Base-by-base conservation (phyloP, 495 filamentous ascomycete species). In the Penicillium paxilli region DNA sequence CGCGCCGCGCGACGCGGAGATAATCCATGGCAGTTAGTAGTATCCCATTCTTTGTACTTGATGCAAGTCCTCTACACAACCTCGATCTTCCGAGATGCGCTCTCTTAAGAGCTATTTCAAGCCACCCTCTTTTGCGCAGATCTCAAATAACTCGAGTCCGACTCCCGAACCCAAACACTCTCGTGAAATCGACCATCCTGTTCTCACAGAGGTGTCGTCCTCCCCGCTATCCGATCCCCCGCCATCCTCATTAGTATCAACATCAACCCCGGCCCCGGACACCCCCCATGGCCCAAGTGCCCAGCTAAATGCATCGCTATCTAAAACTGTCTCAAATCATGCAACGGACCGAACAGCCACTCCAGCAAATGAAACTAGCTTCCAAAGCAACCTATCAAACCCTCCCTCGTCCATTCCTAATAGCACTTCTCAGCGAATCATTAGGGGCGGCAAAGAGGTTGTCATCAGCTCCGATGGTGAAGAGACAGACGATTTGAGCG, bases 401-500 rank as follows among this genome's bases (percentile, higher is more conserved):
- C 32, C 57, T 11, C 51, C 22, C 14, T 40, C 49, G n/a, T 60
- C 66, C 9, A 64, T 56, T 25, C 33, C 66, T 3, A 59, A 38
- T 22, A 52, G 48, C 24, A 56, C 52, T 1, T 66, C 69, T 5
- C 79, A 80, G 54, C 77, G 77, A 24, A 59, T 80, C 19, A 49
- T 79, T 14, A 78, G 69, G 53, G 71, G 76, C 45, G 78, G 80
- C 12, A 71, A 69, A 44, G 72, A 80, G 53, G 55, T 81, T 11
- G 80, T 88, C 24, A 86, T 91, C 47, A 80, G 76, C 51, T 92
- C 89, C 0, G 89, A 92, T 60, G 85, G 85, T 48, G 88, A 90
- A 22, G 83, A 82, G 9, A 75, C 71, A 1, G 83, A 83, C 53
- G 85, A 83, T 0, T 76, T 84, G 49, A 62, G 55, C n/a, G 77